Conservation (phyloP, 179 eudicot species). For the Silene noctiflora region DNA sequence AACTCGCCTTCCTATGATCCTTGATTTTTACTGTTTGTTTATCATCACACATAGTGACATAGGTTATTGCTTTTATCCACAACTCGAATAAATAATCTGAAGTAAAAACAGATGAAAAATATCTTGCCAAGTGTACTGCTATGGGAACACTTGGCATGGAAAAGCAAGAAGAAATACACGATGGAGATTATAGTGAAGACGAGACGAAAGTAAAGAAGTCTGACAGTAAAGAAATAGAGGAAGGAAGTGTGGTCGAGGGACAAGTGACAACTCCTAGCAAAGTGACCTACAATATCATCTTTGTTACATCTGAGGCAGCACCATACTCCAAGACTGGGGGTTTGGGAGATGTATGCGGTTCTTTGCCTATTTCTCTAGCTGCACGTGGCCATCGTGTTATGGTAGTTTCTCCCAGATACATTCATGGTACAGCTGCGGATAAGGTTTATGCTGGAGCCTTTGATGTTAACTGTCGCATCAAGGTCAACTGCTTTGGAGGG, state of each 20-base stretch:
- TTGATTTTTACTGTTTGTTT: neutral
- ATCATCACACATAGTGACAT: neutral
- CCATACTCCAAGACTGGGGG: constrained; percentile 99
- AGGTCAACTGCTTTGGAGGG: constrained; percentile 80
- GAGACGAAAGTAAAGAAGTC: neutral
- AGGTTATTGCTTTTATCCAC: neutral
- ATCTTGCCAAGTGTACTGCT: constrained; percentile 28
- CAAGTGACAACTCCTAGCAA: constrained; percentile 31
- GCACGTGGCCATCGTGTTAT: constrained; percentile 97
- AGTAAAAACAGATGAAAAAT: constrained; percentile 37
- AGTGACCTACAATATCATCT: constrained; percentile 53
- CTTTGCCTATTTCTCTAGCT: constrained; percentile 87
- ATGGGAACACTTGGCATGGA: constrained; percentile 21
- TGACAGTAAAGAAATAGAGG: constrained; percentile 24
- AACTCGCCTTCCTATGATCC: neutral
- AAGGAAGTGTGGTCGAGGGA: constrained; percentile 34
- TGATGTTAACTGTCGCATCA: constrained; percentile 49
- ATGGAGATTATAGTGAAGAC: neutral
- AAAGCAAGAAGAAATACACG: neutral
- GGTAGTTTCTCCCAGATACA: constrained; percentile 90
- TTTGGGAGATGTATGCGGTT: constrained; percentile 97
- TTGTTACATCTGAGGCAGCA: constrained; percentile 82
- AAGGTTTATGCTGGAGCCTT: constrained; percentile 54
- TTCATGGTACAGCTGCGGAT: constrained; percentile 72
- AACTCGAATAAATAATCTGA: constrained; percentile 16